Evolutionary conservation across 495 filamentous ascomycete genomes (phyloP), one percentile per base, ranked within the genome.

Genomic region (Talaromyces proteolyticus): DNA sequence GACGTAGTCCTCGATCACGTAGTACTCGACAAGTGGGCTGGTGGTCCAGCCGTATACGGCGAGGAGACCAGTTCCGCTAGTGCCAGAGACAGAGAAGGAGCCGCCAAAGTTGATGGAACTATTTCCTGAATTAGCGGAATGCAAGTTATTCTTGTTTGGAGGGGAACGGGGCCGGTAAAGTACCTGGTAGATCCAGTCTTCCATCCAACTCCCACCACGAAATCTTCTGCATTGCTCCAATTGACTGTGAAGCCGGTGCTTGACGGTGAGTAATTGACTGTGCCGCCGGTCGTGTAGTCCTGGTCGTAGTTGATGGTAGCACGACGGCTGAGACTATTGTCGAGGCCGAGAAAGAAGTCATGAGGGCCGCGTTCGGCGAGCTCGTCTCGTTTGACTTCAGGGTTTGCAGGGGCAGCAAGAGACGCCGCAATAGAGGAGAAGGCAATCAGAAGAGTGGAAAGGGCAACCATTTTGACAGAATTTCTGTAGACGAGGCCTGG

Each of bases 181-280:
- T 72, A 70, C 68, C 63, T 70, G 42, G 67, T 42, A 21, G 58
- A 61, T 45, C 81, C 79, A 11, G 79, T 72, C 49, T 68, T 70
- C 81, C 79, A 84, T 19, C 81, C 81, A 67, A 82, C 83, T 41
- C 82, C 82, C 20, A 72, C 78, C 47, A 82, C 78, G 51, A 81
- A 84, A 66, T 82, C 80, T 41, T 76, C 77, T 46, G 66, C 66
- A 50, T 72, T 69, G 17, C 57, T 63, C 80, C 80, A 85, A 14
- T 47, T 70, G 10, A 78, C 68, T 47, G 65, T 74, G 69, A 84
- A 85, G 45, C 67, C 59, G n/a, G 80, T 80, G 18, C 59, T 64
- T 56, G 37, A 74, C 77, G 55, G 86, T 57, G 75, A 78, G 61
- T 82, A 85, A 34, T 60, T 67, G 5, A 83, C 72, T 50, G 60